phyloP scores from a whole-genome alignment of 805 yeast genomes.

The Yamadazyma scolyti region DNA sequence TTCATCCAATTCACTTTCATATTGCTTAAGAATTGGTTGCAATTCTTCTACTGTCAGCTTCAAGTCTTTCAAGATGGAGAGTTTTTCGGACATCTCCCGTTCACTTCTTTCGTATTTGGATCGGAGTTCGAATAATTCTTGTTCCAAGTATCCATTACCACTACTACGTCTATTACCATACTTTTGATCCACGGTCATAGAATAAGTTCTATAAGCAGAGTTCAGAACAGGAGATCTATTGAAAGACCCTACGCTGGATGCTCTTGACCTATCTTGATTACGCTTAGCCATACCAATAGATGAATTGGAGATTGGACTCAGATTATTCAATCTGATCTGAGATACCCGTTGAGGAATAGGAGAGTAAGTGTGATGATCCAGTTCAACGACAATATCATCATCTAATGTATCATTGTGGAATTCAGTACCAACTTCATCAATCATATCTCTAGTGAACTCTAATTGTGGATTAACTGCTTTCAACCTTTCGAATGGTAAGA shows the following conservation, averaged over 20 bases:
- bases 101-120: slow-evolving; percentile 20
- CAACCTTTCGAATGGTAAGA: slow-evolving; percentile 55
- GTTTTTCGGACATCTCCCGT: slow-evolving; percentile 38
- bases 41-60: slow-evolving; percentile 46
- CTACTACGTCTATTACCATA: background rate
- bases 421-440: slow-evolving; percentile 6
- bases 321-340: no score
- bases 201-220: slow-evolving; percentile 3
- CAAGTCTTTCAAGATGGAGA: slow-evolving; percentile 44
- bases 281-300: no score
- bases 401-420: slow-evolving; percentile 5
- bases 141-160: slow-evolving; percentile 7
- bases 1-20: slow-evolving; percentile 38
- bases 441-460: slow-evolving; percentile 11
- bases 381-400: slow-evolving; percentile 1
- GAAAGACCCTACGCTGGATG: slow-evolving; percentile 8
- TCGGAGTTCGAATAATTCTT: slow-evolving; percentile 15
- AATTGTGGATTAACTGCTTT: slow-evolving; percentile 31
- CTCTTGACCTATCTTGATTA: slow-evolving; percentile 7
- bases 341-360: no score
- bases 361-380: no score
- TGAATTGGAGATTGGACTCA: no score
- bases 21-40: slow-evolving; percentile 45
- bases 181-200: slow-evolving; percentile 2
- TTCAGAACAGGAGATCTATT: slow-evolving; percentile 7